Base-by-base conservation (phyloP, 495 filamentous ascomycete genomes). In the Penicillium salamii region DNA sequence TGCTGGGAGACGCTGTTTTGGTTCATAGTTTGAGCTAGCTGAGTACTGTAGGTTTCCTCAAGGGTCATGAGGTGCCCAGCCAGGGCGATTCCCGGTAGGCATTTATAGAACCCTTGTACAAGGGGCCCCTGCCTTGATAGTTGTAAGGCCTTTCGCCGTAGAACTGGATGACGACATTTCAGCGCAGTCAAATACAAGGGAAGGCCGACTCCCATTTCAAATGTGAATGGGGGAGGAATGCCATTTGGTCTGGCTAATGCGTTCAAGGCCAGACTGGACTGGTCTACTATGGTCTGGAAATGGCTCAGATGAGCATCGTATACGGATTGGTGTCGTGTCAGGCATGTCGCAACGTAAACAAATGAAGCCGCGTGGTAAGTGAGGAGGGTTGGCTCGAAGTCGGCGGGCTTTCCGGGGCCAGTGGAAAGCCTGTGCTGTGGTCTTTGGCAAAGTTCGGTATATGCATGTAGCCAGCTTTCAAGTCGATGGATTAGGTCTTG, bases 141-240 rank as follows among this genome's bases (percentile, higher is more conserved):
- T 8, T 46, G 35, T 3, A 75, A 45, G 5, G 68, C 68, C 5
- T 21, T 37, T 7, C 65, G 66, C 2, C 71, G 59, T 12, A 63
- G 48, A 1, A 0, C 20, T 1, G 66, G 63, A 18, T 70, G 59
- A 5, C 68, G 68, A 33, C 71, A 75, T 34, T 61, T 57, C 3
- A 69, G 48, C 13, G 49, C 52, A 2, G 63, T 65, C 24, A 71
- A 56, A 52, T 53, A 69, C 6, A 75, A 55, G 3, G 71, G 68
- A 6, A 70, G 36, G 7, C 62, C 69, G 15, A 69, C 46, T 3
- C 62, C 55, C 34, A 68, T 53, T 14, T 70, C 70, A 50, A 70
- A 70, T 14, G 70, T 70, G 28, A 70, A 71, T 0, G 65, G 65
- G n/a, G 63, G 55, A 21, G 59, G 62, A 2, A 54, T 43, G 21